Evolutionary conservation across 2,329 filamentous ascomycete genomes (phyloP).

Genomic region (Diplocarpon rosae): DNA sequence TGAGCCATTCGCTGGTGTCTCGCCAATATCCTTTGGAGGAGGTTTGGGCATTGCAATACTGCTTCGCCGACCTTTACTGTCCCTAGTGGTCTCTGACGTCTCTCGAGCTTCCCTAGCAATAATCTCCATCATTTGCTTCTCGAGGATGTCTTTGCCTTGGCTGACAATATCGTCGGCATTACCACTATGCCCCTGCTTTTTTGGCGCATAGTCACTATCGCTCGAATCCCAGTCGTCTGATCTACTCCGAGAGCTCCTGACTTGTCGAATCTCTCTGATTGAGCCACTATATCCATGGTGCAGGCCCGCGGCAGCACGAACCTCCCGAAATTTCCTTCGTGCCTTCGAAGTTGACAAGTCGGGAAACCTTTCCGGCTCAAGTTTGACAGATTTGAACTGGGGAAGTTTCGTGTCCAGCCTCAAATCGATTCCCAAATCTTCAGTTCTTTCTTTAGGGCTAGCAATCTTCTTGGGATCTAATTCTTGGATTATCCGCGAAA

Average conservation of each 20-base stretch:
- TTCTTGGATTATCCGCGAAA: slow-evolving; percentile 24
- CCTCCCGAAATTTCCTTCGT: slow-evolving; percentile 47
- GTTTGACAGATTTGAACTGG: slow-evolving; percentile 25
- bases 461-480: slow-evolving; percentile 11
- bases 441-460: slow-evolving; percentile 8
- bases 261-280: slow-evolving; percentile 39
- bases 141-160: slow-evolving; percentile 41
- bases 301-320: slow-evolving; percentile 37
- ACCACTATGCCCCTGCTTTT: slow-evolving; percentile 31
- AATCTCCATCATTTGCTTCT: slow-evolving; percentile 52
- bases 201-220: slow-evolving; percentile 34
- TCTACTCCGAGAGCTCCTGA: slow-evolving; percentile 39
- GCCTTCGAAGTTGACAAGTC: slow-evolving; percentile 47
- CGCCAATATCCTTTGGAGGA: slow-evolving; percentile 5
- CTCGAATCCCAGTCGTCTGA: slow-evolving; percentile 49
- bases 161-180: slow-evolving; percentile 33
- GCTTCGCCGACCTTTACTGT: slow-evolving; percentile 7
- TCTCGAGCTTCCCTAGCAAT: slow-evolving; percentile 41
- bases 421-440: slow-evolving; percentile 16
- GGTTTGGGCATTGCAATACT: slow-evolving; percentile 11
- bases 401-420: slow-evolving; percentile 25
- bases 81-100: neutral
- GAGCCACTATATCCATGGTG: slow-evolving; percentile 46
- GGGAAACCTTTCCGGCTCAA: slow-evolving; percentile 26
- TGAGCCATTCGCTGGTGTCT: slow-evolving; percentile 5